phyloP scores from a whole-genome alignment of 257 asterid species.

The Solanum piurae region DNA sequence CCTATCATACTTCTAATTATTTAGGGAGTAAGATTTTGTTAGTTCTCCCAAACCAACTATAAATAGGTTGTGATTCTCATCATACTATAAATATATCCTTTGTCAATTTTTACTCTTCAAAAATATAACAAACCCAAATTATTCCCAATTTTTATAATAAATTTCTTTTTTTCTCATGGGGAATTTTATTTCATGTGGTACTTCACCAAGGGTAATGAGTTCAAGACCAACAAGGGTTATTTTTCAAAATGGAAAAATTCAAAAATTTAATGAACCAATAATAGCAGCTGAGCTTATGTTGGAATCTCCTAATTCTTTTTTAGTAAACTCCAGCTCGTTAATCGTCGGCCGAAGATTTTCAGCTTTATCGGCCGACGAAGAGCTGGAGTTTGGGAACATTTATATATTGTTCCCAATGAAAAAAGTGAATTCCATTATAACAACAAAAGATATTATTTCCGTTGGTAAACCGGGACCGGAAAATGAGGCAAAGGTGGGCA shows the following conservation, averaged over 20 bases:
- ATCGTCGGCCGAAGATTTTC: slow-evolving; percentile 41
- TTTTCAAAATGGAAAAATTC: slow-evolving; percentile 53
- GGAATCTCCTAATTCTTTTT: slow-evolving; percentile 38
- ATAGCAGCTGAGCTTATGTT: slow-evolving; percentile 81
- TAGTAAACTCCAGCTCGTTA: slow-evolving; percentile 39
- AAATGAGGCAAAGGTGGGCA: not conserved
- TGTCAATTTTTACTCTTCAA: not conserved
- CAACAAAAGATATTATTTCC: slow-evolving; percentile 48
- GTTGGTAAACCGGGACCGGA: slow-evolving; percentile 12
- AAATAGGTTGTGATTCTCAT: not conserved
- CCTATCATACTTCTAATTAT: not conserved
- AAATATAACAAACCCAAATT: not conserved
- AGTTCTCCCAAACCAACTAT: not conserved
- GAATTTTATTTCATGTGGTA: slow-evolving; percentile 40
- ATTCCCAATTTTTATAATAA: not conserved
- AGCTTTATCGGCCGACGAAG: slow-evolving; percentile 60
- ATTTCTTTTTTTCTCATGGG: slow-evolving; percentile 26
- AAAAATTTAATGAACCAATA: slow-evolving; percentile 38
- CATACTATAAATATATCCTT: not conserved
- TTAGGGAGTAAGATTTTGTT: not conserved
- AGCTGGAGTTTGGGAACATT: slow-evolving; percentile 39
- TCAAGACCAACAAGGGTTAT: slow-evolving; percentile 45
- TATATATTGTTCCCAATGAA: slow-evolving; percentile 54
- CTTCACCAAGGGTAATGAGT: slow-evolving; percentile 11
- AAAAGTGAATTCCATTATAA: slow-evolving; percentile 37